Evolutionary conservation across 148 eudicot genomes (phyloP), one percentile per base, ranked within the genome.

Genomic region (Salicornia ramosissima): DNA sequence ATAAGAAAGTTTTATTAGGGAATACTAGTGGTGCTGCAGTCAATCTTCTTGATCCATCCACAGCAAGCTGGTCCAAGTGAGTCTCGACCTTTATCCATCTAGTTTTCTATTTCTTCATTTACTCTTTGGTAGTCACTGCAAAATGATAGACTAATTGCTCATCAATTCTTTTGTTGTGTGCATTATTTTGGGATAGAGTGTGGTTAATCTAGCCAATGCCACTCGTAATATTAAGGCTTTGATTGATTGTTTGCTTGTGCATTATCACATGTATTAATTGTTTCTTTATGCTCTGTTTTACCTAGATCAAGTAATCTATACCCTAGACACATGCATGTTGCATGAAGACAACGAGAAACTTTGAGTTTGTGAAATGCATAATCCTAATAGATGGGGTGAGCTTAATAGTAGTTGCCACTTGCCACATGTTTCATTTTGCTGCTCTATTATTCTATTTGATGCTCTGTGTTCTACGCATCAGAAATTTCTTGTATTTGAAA

Each of bases 51-150:
- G 88, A 85, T 55, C 69, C 82, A 64, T 78, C 91, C 73, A 78
- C 81, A 72, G 74, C 82, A 47, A 81, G 82, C 76, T 88, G 91
- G 93, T 67, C 85, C 88, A 86, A 87, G 99, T 94, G 82, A 94
- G 99, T 79, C 22, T 50, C 55, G 49, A 69, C 19, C 42, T 76
- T n/a, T 65, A 34, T 47, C 18, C 60, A 13, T 75, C 33, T 72
- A 62, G 3, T 19, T 22, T 53, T 11, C 18, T 52, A 69, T 71
- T 36, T 22, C 19, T 71, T 30, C 33, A 46, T 1, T 24, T 70
- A 60, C 34, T 19, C 14, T 63, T 30, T 75, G 60, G 10, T 31
- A 59, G 54, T 66, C 13, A 25, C 30, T 65, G 53, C 67, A 65
- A 66, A 65, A 51, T 50, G n/a, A 14, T 47, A 24, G 49, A 24